phyloP scores from a whole-genome alignment of 345 rosid species.

The Syzygium grande region DNA sequence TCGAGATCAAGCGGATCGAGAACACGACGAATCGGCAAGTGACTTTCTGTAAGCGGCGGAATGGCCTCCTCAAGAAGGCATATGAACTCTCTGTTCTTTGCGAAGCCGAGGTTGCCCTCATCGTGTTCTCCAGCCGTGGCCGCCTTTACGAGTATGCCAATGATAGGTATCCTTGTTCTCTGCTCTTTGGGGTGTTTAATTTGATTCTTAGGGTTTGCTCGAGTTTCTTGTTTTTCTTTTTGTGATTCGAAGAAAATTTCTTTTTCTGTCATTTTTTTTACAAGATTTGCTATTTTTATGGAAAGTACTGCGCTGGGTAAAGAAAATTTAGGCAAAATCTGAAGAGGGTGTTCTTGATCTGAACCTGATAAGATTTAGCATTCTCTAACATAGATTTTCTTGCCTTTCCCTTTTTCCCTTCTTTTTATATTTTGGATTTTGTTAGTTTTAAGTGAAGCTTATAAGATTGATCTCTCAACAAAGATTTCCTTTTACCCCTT shows the following conservation, averaged over 20 bases:
- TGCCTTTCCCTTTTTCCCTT: not conserved
- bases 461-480: not conserved
- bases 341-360: not conserved
- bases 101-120: constrained; percentile 78
- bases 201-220: not conserved
- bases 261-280: not conserved
- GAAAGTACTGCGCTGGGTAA: not conserved
- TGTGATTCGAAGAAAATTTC: not conserved
- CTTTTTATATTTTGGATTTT: not conserved
- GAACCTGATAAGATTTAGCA: not conserved
- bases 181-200: not conserved
- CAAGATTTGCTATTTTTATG: not conserved
- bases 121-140: constrained; percentile 98
- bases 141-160: constrained; percentile 98
- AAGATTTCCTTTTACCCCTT: not conserved
- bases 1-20: constrained; percentile 99
- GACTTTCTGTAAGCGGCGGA: constrained; percentile 94
- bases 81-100: constrained; percentile 92
- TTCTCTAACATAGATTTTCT: not conserved
- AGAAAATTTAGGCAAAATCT: not conserved
- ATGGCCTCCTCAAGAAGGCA: constrained; percentile 93
- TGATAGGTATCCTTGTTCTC: constrained; percentile 44
- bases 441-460: not conserved
- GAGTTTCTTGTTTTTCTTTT: not conserved
- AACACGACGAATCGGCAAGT: constrained; percentile 98